Percentiles rank a stretch among this genome's conserved stretches.
phyloP scores from a whole-genome alignment of 2,329 filamentous ascomycete genomes.

The Truncatella angustata region DNA sequence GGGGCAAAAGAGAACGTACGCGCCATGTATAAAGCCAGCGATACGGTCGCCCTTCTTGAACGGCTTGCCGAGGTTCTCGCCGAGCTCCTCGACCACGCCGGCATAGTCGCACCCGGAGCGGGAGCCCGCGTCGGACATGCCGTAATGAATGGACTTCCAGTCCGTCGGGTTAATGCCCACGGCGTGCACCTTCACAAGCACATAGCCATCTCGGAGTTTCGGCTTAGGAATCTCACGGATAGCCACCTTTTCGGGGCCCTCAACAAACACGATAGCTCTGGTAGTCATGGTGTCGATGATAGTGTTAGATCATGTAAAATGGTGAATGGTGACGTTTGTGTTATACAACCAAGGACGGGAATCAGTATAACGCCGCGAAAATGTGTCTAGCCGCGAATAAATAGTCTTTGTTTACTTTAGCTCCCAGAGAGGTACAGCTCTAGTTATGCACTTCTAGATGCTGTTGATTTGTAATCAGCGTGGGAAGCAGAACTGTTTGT shows the following conservation, averaged over 20 bases:
- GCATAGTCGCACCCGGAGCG: constrained; percentile 43
- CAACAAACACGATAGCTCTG: constrained; percentile 19
- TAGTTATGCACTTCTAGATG: too few species aligned
- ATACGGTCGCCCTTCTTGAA: constrained; percentile 49
- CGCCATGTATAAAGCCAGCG: constrained; percentile 37
- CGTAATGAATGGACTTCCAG: constrained; percentile 28
- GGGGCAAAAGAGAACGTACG: constrained; percentile 11
- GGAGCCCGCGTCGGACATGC: constrained; percentile 17
- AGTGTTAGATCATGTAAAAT: too few species aligned
- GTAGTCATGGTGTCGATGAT: constrained; percentile 9
- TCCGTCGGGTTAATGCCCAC: constrained; percentile 35
- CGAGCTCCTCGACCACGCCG: constrained; percentile 45
- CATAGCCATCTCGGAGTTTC: constrained; percentile 19
- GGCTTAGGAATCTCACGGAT: constrained; percentile 23
- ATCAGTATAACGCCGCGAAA: too few species aligned
- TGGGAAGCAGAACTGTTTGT: neutral
- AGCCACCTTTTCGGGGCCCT: constrained; percentile 17
- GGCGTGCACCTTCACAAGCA: constrained; percentile 32
- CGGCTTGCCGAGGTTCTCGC: constrained; percentile 36
- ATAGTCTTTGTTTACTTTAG: too few species aligned
- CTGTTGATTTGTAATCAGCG: neutral
- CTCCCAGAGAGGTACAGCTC: too few species aligned
- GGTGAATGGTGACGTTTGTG: too few species aligned
- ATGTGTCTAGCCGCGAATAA: too few species aligned
- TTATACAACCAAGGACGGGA: too few species aligned